Conservation (phyloP, 1,139 yeast species). For the Yamadazyma friedrichii region DNA sequence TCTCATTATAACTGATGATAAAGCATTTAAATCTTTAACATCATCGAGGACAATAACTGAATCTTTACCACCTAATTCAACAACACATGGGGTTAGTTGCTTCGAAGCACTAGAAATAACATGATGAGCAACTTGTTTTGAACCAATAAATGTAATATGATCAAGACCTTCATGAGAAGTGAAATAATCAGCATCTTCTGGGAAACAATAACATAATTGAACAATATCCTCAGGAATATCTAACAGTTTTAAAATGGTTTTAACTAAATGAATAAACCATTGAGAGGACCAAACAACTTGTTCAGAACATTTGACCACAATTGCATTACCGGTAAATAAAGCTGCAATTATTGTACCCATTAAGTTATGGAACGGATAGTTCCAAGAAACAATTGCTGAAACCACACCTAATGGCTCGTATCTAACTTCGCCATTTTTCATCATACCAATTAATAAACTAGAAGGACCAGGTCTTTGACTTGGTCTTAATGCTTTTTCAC, state of each 20-base stretch:
- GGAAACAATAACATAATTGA: slow-evolving; percentile 77
- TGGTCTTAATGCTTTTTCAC: slow-evolving; percentile 67
- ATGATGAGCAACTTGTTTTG: slow-evolving; percentile 88
- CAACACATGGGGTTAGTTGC: slow-evolving; percentile 86
- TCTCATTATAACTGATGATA: slow-evolving; percentile 83
- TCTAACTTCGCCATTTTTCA: slow-evolving; percentile 91
- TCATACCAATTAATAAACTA: slow-evolving; percentile 58
- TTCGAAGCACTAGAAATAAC: slow-evolving; percentile 81
- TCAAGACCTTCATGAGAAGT: slow-evolving; percentile 78
- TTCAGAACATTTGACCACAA: slow-evolving; percentile 90
- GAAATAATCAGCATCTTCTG: slow-evolving; percentile 81
- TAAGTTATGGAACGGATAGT: slow-evolving; percentile 90
- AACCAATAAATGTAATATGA: slow-evolving; percentile 93
- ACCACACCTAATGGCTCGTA: slow-evolving; percentile 92
- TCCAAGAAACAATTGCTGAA: slow-evolving; percentile 92
- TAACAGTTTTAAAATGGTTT: slow-evolving; percentile 66
- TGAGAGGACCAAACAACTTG: slow-evolving; percentile 93
- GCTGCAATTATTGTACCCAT: slow-evolving; percentile 91
- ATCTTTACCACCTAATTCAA: slow-evolving; percentile 95
- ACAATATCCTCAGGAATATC: slow-evolving; percentile 79
- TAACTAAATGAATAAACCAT: slow-evolving; percentile 69
- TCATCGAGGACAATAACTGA: slow-evolving; percentile 83
- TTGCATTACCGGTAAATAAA: slow-evolving; percentile 85
- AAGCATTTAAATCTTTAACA: slow-evolving; percentile 50
- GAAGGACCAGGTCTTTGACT: slow-evolving; percentile 86